These are phyloP conservation scores for Emmonsia crescens DNA, from an alignment of 2,329 filamentous ascomycete species.

Conservation along the genomic window DNA sequence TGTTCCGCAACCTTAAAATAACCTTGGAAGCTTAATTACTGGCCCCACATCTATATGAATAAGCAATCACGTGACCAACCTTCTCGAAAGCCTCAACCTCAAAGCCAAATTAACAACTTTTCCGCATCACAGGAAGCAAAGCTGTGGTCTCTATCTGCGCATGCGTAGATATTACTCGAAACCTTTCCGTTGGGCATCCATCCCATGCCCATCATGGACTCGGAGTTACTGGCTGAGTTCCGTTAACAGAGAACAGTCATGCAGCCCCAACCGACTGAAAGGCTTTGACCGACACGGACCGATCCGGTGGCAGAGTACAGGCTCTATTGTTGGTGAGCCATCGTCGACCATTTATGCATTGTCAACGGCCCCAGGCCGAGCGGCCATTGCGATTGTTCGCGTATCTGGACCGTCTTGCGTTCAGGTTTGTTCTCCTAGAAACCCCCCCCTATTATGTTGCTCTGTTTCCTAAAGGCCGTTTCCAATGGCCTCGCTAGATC, in stretches of 20 bases:
- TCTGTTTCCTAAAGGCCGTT: neutral
- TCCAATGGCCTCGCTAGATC: slow-evolving; percentile 40
- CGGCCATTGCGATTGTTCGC: slow-evolving; percentile 82
- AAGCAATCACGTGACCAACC: neutral
- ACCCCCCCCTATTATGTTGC: neutral
- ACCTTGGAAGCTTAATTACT: neutral
- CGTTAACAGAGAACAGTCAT: neutral
- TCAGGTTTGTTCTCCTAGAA: slow-evolving; percentile 39
- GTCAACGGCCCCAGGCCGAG: slow-evolving; percentile 73
- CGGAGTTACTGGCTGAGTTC: neutral
- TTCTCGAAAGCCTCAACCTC: neutral
- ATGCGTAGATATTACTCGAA: slow-evolving; percentile 22
- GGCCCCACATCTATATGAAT: neutral
- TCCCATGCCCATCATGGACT: slow-evolving; percentile 18
- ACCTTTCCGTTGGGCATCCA: slow-evolving; percentile 18
- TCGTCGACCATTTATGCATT: slow-evolving; percentile 74
- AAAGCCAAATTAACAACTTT: neutral
- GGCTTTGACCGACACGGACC: neutral
- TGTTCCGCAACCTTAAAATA: neutral
- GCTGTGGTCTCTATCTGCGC: slow-evolving; percentile 13
- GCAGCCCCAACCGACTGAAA: neutral
- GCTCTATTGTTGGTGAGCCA: slow-evolving; percentile 10
- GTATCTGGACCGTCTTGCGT: slow-evolving; percentile 70
- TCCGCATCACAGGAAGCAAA: neutral
- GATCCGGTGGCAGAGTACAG: neutral